These are phyloP conservation scores for Fusarium devonianum DNA, from an alignment of 2,329 filamentous ascomycete genomes.

Conservation along the genomic window DNA sequence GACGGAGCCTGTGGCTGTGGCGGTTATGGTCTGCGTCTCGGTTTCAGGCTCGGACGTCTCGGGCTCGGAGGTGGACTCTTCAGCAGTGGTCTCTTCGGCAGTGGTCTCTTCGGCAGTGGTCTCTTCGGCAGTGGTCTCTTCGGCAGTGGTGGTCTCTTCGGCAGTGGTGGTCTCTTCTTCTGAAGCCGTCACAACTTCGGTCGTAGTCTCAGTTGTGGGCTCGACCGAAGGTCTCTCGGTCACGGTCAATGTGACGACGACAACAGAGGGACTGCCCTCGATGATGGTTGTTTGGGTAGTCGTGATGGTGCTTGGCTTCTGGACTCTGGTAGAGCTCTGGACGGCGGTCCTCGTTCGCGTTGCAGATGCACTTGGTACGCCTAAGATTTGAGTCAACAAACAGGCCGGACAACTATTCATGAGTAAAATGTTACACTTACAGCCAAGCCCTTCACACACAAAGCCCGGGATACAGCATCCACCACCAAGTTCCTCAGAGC, in stretches of 20 bases:
- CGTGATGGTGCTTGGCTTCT: slow-evolving; percentile 45
- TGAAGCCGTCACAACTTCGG: slow-evolving; percentile 43
- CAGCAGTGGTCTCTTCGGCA: slow-evolving; percentile 13
- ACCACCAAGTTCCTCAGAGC: slow-evolving; percentile 69
- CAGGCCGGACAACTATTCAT: not conserved
- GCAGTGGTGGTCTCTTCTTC: slow-evolving; percentile 20
- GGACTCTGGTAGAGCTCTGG: slow-evolving; percentile 26
- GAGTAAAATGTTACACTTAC: slow-evolving; percentile 55
- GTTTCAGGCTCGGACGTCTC: slow-evolving; percentile 30
- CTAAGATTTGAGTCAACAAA: slow-evolving; percentile 30
- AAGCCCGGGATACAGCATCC: slow-evolving; percentile 80
- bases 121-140: not conserved
- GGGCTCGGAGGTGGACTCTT: not conserved
- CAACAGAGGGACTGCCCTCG: slow-evolving; percentile 49
- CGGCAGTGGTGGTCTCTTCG: not conserved
- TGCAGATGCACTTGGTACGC: slow-evolving; percentile 46
- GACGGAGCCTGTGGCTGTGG: slow-evolving; percentile 47
- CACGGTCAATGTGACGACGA: slow-evolving; percentile 51
- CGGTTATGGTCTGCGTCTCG: slow-evolving; percentile 17
- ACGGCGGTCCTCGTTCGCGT: slow-evolving; percentile 32
- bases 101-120: slow-evolving; percentile 11
- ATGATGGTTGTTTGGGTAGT: slow-evolving; percentile 50
- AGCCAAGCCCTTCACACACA: slow-evolving; percentile 73
- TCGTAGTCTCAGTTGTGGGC: slow-evolving; percentile 49
- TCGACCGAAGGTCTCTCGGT: slow-evolving; percentile 48